Conservation (phyloP, 768 basidiomycete genomes). For the Rhizopogon vulgaris region DNA sequence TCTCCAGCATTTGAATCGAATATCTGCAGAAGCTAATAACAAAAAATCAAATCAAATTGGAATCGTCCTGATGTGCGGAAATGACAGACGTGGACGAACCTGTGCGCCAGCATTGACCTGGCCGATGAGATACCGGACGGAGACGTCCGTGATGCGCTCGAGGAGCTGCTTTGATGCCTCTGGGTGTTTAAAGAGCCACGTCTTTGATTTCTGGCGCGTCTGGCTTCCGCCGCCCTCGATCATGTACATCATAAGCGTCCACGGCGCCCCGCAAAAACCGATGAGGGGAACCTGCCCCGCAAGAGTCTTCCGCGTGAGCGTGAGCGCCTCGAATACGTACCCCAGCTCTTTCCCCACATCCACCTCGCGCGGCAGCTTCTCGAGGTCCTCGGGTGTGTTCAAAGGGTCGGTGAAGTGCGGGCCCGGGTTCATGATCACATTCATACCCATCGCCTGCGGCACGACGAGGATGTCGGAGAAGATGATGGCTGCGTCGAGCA, state of each 20-base stretch:
- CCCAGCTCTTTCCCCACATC: conserved; percentile 80
- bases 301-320: conserved; percentile 70
- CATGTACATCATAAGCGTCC: conserved; percentile 99
- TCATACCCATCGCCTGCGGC: conserved; percentile 97
- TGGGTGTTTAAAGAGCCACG: conserved; percentile 91
- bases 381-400: conserved; percentile 65
- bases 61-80: not conserved
- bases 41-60: not conserved
- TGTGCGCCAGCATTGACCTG: conserved; percentile 96
- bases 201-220: conserved; percentile 85
- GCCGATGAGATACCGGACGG: conserved; percentile 84
- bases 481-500: conserved; percentile 94
- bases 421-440: conserved; percentile 88
- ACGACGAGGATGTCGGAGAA: conserved; percentile 98
- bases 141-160: conserved; percentile 77
- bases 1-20: conserved; percentile 98
- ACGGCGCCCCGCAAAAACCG: conserved; percentile 95
- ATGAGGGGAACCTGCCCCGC: conserved; percentile 91
- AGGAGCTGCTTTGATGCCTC: conserved; percentile 77
- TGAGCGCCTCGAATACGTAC: conserved; percentile 93
- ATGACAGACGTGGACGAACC: conserved; percentile 38
- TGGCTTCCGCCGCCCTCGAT: conserved; percentile 93
- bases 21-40: conserved; percentile 77
- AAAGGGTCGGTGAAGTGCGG: conserved; percentile 89
- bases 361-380: conserved; percentile 52